A percentile compares a stretch with the other conserved stretches of the same genome.
These are phyloP conservation scores for Hanseniaspora valbyensis DNA, from an alignment of 805 yeast species.

Conservation along the genomic window DNA sequence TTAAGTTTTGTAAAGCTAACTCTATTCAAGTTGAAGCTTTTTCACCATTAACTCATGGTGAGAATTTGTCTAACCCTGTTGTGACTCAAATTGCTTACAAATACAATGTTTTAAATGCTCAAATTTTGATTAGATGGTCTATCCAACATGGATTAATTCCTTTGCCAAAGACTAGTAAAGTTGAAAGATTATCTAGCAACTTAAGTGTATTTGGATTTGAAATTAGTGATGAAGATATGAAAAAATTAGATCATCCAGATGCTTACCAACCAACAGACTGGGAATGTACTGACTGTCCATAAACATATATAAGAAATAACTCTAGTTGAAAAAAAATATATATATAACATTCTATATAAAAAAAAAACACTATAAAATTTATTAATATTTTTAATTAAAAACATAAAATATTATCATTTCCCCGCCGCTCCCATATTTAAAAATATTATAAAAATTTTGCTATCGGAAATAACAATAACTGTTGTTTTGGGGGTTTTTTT, in stretches of 20 bases:
- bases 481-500: no score
- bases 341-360: not conserved
- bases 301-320: slow-evolving; percentile 16
- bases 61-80: slow-evolving; percentile 43
- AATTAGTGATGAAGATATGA: slow-evolving; percentile 34
- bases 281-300: slow-evolving; percentile 58
- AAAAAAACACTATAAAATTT: no score
- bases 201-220: slow-evolving; percentile 44
- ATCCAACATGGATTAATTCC: slow-evolving; percentile 60
- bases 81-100: slow-evolving; percentile 40
- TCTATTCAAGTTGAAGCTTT: slow-evolving; percentile 61
- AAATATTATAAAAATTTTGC: no score
- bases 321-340: not conserved
- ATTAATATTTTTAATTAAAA: no score
- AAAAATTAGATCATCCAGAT: slow-evolving; percentile 37
- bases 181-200: slow-evolving; percentile 43
- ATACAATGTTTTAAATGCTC: slow-evolving; percentile 44
- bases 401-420: no score
- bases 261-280: slow-evolving; percentile 66
- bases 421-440: no score
- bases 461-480: no score
- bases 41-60: slow-evolving; percentile 66
- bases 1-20: slow-evolving; percentile 45
- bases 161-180: slow-evolving; percentile 52
- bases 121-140: slow-evolving; percentile 63